Evolutionary conservation across 2,329 filamentous ascomycete genomes (phyloP).

Genomic region (Diaporthe velutina): DNA sequence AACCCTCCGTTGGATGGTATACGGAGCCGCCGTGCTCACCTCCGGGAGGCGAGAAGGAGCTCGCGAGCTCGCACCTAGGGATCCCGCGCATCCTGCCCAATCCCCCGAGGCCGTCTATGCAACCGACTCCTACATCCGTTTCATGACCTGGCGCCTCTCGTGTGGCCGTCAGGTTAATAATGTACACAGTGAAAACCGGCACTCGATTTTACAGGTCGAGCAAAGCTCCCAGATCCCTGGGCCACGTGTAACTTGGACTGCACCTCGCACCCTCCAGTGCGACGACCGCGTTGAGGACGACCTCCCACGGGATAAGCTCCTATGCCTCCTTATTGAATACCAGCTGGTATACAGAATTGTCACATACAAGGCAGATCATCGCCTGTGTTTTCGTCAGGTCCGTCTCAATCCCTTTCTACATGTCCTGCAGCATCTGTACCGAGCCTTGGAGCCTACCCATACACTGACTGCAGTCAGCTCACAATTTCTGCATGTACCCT

Average conservation of each 20-base stretch:
- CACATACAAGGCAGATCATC: not conserved
- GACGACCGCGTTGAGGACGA: not conserved
- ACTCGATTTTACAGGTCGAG: not conserved
- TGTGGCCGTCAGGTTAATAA: no score
- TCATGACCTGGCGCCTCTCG: not conserved
- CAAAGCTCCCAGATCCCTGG: not conserved
- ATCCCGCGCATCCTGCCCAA: slow-evolving; percentile 2
- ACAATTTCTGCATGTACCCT: not conserved
- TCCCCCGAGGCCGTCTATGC: slow-evolving; percentile 18
- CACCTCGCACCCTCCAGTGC: not conserved
- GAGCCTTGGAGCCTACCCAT: not conserved
- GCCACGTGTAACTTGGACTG: not conserved
- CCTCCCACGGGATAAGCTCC: not conserved
- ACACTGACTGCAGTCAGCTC: slow-evolving; percentile 17
- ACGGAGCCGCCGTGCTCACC: not conserved
- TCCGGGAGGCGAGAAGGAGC: not conserved
- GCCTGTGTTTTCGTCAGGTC: not conserved
- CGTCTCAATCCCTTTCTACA: not conserved
- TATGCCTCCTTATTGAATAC: not conserved
- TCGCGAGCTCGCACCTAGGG: not conserved
- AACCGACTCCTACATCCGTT: not conserved
- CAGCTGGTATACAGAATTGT: no score
- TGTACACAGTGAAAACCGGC: not conserved
- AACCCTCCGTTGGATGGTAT: not conserved
- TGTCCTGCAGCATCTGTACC: not conserved